phyloP scores from a whole-genome alignment of 192 early-diverging fungal genomes.

The Entophlyctis luteolus region DNA sequence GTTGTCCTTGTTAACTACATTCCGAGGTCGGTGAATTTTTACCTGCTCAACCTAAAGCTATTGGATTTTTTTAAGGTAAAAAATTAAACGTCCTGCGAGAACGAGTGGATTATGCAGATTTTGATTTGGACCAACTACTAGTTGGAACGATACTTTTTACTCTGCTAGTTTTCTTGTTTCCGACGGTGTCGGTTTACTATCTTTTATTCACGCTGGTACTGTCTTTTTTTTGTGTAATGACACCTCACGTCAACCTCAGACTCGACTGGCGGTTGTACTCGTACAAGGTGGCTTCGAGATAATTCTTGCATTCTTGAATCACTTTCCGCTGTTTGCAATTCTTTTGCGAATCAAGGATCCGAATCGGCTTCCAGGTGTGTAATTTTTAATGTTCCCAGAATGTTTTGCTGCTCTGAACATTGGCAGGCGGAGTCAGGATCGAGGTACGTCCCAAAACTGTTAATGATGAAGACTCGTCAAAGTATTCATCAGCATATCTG shows the following conservation, averaged over 20 bases:
- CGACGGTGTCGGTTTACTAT: constrained; percentile 92
- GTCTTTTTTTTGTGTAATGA: not conserved
- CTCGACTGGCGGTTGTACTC: constrained; percentile 74
- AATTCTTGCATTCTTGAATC: constrained; percentile 83
- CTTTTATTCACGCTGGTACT: constrained; percentile 78
- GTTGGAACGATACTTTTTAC: constrained; percentile 93
- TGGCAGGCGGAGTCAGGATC: not conserved
- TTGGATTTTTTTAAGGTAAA: constrained; percentile 51
- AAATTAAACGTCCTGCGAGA: constrained; percentile 83
- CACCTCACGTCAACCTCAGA: constrained; percentile 44
- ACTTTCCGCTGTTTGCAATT: constrained; percentile 94
- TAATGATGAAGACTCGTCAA: not conserved
- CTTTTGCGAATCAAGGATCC: constrained; percentile 85
- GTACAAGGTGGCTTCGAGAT: constrained; percentile 82
- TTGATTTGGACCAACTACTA: constrained; percentile 89
- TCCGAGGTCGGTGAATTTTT: constrained; percentile 63
- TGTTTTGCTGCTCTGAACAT: not conserved
- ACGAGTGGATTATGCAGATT: constrained; percentile 90
- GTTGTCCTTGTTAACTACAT: constrained; percentile 86
- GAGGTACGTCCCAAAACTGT: not conserved
- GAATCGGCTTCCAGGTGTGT: constrained; percentile 74
- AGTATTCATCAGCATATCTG: not conserved
- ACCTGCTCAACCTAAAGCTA: not conserved
- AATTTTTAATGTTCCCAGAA: constrained; percentile 22
- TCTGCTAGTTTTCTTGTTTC: constrained; percentile 88